A percentile compares a stretch with the other conserved stretches of the same genome.
phyloP scores from a whole-genome alignment of 2,329 filamentous ascomycete species.

The Colletotrichum sp. region DNA sequence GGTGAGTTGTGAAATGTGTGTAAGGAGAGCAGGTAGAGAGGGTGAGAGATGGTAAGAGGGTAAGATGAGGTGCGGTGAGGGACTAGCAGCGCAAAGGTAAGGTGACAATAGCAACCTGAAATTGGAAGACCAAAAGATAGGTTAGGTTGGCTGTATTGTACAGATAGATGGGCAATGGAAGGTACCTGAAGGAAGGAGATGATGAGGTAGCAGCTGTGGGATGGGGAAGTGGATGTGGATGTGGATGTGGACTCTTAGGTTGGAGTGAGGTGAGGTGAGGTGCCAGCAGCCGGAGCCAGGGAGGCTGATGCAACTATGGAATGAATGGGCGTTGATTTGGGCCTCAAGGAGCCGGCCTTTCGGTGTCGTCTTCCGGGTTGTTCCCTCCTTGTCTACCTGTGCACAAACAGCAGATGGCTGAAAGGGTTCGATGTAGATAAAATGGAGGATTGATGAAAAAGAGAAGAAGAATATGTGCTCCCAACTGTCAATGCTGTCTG shows the following conservation, averaged over 20 bases:
- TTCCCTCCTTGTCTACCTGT: neutral
- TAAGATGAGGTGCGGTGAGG: neutral
- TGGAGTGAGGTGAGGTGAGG: neutral
- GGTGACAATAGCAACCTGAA: neutral
- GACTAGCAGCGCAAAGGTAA: neutral
- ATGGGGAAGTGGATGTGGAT: neutral
- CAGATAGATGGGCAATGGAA: neutral
- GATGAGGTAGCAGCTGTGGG: neutral
- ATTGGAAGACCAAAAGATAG: neutral
- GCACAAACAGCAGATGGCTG: neutral
- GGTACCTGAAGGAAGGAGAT: neutral
- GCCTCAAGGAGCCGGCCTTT: neutral
- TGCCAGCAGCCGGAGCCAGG: neutral
- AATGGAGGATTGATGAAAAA: neutral
- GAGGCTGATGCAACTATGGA: constrained; percentile 6
- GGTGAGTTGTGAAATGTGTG: neutral
- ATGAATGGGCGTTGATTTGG: neutral
- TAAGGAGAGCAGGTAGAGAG: neutral
- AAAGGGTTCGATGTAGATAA: neutral
- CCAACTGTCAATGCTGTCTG: neutral
- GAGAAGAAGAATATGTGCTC: neutral
- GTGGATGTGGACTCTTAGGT: neutral
- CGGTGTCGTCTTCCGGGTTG: neutral
- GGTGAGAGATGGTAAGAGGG: neutral
- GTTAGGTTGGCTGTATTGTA: neutral